Evolutionary conservation across 2,329 filamentous ascomycete genomes (phyloP), one percentile per base, ranked within the genome.

Genomic region (Kalaharituber pfeilii): DNA sequence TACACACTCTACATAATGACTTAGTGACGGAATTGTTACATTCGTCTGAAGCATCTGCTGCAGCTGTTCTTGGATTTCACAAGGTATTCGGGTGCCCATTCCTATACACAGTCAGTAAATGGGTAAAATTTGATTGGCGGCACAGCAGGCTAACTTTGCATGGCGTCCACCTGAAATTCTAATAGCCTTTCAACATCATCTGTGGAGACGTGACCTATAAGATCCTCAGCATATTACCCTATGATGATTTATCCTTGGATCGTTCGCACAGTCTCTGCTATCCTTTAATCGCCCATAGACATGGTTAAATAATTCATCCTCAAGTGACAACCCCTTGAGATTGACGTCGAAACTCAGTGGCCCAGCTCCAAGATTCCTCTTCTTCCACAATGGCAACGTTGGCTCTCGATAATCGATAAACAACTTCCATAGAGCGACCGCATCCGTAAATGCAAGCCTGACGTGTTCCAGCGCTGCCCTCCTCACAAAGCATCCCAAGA

Each of bases 91-190:
- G 56, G 77, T 82, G 8, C 89, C 89, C 60, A 83, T 77, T 66
- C 79, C 82, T 86, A 54, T 2, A 42, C 33, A 1, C 33, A 53
- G 44, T 56, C 62, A 61, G 53, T 5, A 24, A 8, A 7, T 49
- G 2, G 6, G 33, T 13, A 9, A 47, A 28, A 13, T 39, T 13
- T 15, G 5, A 36, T 25, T 26, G n/a, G 9, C 9, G 30, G 9
- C 30, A 36, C 9, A 36, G n/a, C 30, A 36, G 3, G 11, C 72
- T 64, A 69, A 82, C 83, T 84, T 66, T 95, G 88, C 70, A 95
- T 79, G 66, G 86, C 80, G 59, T 85, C 81, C 33, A 96, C 81
- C 65, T 94, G 88, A 62, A 91, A 93, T 61, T 93, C 86, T 20
- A 96, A 70, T 26, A 95, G 71, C 27, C 77, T 78, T 65, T 93